These are phyloP conservation scores for Phytophthora pinifolia DNA, from an alignment of 352 stramenopile genomes.

Conservation along the genomic window DNA sequence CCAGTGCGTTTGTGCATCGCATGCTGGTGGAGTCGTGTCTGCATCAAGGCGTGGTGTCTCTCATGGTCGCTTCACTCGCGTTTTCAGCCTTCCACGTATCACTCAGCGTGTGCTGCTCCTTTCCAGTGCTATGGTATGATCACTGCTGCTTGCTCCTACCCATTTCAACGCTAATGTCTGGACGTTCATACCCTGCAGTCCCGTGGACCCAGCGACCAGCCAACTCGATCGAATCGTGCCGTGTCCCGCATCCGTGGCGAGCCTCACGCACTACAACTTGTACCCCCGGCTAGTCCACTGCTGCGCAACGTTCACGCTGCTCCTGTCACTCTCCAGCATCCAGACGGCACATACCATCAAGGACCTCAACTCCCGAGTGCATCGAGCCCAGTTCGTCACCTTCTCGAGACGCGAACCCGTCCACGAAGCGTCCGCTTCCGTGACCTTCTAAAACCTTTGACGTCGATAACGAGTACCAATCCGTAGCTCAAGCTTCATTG, in stretches of 20 bases:
- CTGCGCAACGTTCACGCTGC: conserved; percentile 44
- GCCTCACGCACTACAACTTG: conserved; percentile 41
- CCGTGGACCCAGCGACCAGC: conserved; percentile 32
- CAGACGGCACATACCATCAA: conserved; percentile 38
- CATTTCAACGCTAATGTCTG: conserved; percentile 1
- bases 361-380: conserved; percentile 41
- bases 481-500: conserved; percentile 10
- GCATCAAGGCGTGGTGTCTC: conserved; percentile 40
- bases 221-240: conserved; percentile 42
- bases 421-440: conserved; percentile 24
- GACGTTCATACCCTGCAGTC: conserved; percentile 25
- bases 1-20: conserved; percentile 48
- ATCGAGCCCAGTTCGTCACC: conserved; percentile 38
- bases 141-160: neutral
- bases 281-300: conserved; percentile 40
- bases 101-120: conserved; percentile 56
- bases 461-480: neutral
- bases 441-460: conserved; percentile 18
- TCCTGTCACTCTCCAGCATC: conserved; percentile 45
- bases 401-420: conserved; percentile 37
- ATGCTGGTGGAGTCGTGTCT: conserved; percentile 58
- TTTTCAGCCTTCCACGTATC: conserved; percentile 47
- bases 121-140: conserved; percentile 47
- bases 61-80: conserved; percentile 45
- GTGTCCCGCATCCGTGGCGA: conserved; percentile 36